Base-by-base conservation (phyloP, 306 rosid species). In the Inga laurina region DNA sequence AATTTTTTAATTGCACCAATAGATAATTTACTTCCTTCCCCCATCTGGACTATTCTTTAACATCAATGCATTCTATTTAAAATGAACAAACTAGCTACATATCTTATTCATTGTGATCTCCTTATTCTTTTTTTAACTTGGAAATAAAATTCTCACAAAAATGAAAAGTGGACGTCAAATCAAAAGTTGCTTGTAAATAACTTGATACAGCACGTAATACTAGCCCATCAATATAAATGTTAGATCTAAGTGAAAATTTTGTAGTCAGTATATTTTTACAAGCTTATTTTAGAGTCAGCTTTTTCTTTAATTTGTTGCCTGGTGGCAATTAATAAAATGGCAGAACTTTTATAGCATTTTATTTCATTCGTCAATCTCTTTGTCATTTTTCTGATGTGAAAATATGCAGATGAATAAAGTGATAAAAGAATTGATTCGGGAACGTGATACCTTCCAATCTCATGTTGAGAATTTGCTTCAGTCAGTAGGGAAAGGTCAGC, bases 401-500 rank as follows among this genome's bases (percentile, higher is more conserved):
- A 80, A 77, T 68, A 61, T 82, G 87, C 93, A 96, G 98, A 94
- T 89, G 99, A 89, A 84, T 51, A 88, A 83, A 68, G 90, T 90
- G 88, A 94, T 96, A 41, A 81, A 85, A 74, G 98, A 93, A 59
- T 74, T 96, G 89, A 92, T 89, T 56, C 76, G 75, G 74, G 97
- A 96, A 72, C 96, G 93, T 39, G 89, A 96, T 85, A 78, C 83
- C 84, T 95, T 95, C 76, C 92, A 88, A 68, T 93, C 89, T 84
- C 93, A 76, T 62, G 81, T 88, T 74, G 88, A 89, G 82, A 91
- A 82, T 80, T 81, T 88, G 73, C 80, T 89, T 78, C 88, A 84
- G 43, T 77, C 92, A 37, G 86, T 19, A 77, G 91, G 84, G 79
- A 90, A 86, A 51, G 89, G 82, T 69, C 77, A 15, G 41, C 62